Percentiles rank a stretch among this genome's conserved stretches.
These are phyloP conservation scores for Letharia lupina DNA, from an alignment of 495 filamentous ascomycete species.

Conservation along the genomic window DNA sequence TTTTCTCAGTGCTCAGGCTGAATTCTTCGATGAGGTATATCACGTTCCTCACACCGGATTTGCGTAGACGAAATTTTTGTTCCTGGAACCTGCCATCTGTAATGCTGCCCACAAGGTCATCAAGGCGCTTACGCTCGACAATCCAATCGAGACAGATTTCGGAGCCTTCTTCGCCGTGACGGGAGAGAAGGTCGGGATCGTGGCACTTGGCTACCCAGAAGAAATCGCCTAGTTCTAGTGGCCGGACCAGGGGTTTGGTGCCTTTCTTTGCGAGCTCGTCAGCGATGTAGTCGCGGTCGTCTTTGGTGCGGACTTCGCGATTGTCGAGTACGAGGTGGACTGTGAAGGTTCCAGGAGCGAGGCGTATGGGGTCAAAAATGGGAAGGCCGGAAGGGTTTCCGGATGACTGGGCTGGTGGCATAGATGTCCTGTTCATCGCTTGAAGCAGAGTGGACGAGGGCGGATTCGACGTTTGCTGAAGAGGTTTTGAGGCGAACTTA, in stretches of 20 bases:
- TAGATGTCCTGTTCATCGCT: neutral
- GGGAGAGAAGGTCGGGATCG: constrained; percentile 46
- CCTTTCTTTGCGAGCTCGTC: constrained; percentile 61
- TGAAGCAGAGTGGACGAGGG: neutral
- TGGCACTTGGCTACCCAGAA: constrained; percentile 74
- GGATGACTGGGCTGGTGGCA: neutral
- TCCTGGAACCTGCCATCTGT: constrained; percentile 80
- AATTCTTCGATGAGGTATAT: constrained; percentile 77
- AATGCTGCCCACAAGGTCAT: constrained; percentile 71
- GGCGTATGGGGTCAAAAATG: constrained; percentile 48
- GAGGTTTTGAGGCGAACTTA: neutral
- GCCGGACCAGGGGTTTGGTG: constrained; percentile 54
- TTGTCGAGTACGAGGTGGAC: constrained; percentile 67
- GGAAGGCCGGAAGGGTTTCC: constrained; percentile 30
- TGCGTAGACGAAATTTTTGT: constrained; percentile 72
- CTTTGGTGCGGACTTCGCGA: constrained; percentile 69
- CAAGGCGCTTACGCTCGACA: constrained; percentile 72
- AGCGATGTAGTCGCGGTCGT: constrained; percentile 70
- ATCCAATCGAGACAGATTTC: constrained; percentile 75
- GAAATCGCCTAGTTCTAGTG: constrained; percentile 65
- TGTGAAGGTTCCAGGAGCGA: constrained; percentile 58
- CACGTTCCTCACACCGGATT: constrained; percentile 64
- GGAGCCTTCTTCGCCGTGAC: constrained; percentile 53
- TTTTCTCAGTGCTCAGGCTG: constrained; percentile 40
- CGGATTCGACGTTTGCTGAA: neutral